phyloP scores from a whole-genome alignment of 495 filamentous ascomycete genomes.

The Hypoxylon cercidicola region DNA sequence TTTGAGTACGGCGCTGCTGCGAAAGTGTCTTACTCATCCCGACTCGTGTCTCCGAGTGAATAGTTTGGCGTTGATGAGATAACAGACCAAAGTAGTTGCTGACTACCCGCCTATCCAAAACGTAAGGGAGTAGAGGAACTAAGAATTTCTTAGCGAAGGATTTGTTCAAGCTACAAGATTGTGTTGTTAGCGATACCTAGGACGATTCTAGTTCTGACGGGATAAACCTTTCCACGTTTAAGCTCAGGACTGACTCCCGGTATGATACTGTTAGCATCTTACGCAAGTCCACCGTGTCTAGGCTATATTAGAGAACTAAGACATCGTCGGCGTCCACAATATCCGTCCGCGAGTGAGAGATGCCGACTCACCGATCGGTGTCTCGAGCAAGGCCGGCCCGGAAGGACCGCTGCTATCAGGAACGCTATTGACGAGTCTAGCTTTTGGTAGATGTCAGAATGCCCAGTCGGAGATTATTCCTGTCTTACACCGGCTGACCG shows the following conservation, averaged over 20 bases:
- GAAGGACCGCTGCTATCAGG: neutral
- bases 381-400: constrained; percentile 2
- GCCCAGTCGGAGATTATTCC: constrained; percentile 16
- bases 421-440: neutral
- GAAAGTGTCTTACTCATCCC: neutral
- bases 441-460: too few relatives aligned
- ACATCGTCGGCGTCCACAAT: constrained; percentile 22
- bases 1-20: neutral
- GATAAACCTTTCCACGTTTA: too few relatives aligned
- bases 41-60: neutral
- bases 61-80: neutral
- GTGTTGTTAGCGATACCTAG: too few relatives aligned
- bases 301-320: neutral
- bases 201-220: too few relatives aligned
- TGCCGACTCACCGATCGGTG: constrained; percentile 35
- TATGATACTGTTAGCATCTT: neutral
- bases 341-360: constrained; percentile 18
- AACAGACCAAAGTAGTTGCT: too few relatives aligned
- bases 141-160: too few relatives aligned
- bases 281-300: constrained; percentile 6
- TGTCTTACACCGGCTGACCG: constrained; percentile 19
- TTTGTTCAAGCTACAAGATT: too few relatives aligned
- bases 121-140: too few relatives aligned
- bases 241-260: too few relatives aligned
- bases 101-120: too few relatives aligned